Evolutionary conservation across 139 green algal species (phyloP).

Genomic region (Coccomyxa sp.): DNA sequence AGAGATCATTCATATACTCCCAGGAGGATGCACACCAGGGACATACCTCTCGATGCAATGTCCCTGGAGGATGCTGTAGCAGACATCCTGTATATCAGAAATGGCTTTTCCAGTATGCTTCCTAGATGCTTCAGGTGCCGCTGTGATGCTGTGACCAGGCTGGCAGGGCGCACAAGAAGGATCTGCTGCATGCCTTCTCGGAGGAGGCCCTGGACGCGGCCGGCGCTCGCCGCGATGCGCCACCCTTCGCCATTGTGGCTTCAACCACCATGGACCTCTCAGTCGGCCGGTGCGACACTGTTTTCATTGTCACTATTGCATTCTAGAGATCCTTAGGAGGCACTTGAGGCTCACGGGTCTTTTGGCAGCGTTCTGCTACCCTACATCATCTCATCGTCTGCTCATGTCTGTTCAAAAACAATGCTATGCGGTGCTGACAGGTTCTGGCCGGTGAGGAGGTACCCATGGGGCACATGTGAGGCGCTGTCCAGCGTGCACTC

Average conservation of each 20-base stretch:
- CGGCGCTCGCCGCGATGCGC: slow-evolving; percentile 16
- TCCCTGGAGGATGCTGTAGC: too few relatives aligned
- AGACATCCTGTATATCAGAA: too few relatives aligned
- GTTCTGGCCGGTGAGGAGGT: slow-evolving; percentile 52
- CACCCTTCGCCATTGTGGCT: slow-evolving; percentile 43
- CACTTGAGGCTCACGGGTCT: too few relatives aligned
- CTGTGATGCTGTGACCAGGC: not conserved
- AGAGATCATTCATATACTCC: too few relatives aligned
- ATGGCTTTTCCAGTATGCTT: too few relatives aligned
- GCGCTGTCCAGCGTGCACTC: slow-evolving; percentile 35
- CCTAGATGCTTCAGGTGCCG: too few relatives aligned
- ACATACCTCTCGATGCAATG: too few relatives aligned
- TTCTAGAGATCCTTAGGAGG: too few relatives aligned
- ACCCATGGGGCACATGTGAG: slow-evolving; percentile 45
- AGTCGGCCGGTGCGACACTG: slow-evolving; percentile 26
- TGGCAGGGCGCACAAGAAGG: slow-evolving; percentile 1
- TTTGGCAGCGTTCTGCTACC: too few relatives aligned
- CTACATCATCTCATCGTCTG: too few relatives aligned
- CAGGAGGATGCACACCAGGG: too few relatives aligned
- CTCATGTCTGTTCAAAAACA: too few relatives aligned
- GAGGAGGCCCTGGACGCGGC: slow-evolving; percentile 34
- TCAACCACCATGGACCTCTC: slow-evolving; percentile 32
- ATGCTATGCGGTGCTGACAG: slow-evolving; percentile 7
- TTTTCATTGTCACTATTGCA: not conserved
- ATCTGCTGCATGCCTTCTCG: slow-evolving; percentile 27